Evolutionary conservation across 371 early-diverging fungal species (phyloP), one percentile per base, ranked within the genome.

Genomic region (Mortierella sp.): DNA sequence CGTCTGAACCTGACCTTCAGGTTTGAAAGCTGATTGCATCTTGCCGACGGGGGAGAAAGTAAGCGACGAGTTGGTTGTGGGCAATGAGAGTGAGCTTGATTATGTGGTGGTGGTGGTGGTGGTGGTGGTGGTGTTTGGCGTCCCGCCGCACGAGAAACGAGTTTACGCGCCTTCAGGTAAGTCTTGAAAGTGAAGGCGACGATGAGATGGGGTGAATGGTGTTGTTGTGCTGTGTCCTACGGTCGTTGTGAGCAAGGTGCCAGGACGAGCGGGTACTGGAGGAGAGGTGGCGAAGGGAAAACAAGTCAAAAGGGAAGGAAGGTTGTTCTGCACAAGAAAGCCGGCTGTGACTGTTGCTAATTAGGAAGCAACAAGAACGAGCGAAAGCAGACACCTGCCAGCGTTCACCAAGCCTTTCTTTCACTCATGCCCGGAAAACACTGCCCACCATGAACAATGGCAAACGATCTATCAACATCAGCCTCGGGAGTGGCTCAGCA

Each of bases 381-480:
- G 14, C 26, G 40, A n/a, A 34, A 73, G 28, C 14, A 14, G 54
- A 37, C 34, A 8, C 21, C 37, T 21, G 55, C 16, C 37, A 31
- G 11, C 44, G 24, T n/a, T 26, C 73, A 44, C 43, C 55, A 26
- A n/a, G 1, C 37, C 31, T 26, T 43, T 54, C 21, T 5, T 54
- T 31, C 80, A 37, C 77, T 24, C 34, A 54, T 69, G 51, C 51
- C 57, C 40, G 69, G 50, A 57, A 0, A 61, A 80, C 43, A 64
- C 59, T 14, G 26, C 34, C 14, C 59, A 73, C 14, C 71, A 83
- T 83, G 84, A 80, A 73, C 72, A 71, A 69, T 53, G 77, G 81
- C 72, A 86, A 86, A 69, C 82, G 82, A 74, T 40, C 79, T 61
- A 74, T 84, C 81, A 84, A 84, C 82, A 82, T 86, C 69, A 81